phyloP scores from a whole-genome alignment of 2,329 filamentous ascomycete genomes.

The Hymenoscyphus albidus region DNA sequence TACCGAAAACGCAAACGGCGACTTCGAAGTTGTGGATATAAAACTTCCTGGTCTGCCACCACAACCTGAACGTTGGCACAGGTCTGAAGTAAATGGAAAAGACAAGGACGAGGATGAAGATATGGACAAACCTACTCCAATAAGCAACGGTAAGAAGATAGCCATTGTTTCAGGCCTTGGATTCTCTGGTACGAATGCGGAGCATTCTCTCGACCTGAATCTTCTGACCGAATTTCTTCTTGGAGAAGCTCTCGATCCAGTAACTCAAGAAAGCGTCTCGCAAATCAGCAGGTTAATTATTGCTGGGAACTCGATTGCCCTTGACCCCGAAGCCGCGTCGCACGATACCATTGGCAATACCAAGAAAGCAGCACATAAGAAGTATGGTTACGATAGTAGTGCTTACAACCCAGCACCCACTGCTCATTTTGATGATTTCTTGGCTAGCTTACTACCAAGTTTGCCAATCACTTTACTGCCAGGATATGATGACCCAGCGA shows the following conservation, averaged over 20 bases:
- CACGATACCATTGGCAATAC: conserved; percentile 34
- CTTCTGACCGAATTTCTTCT: conserved; percentile 83
- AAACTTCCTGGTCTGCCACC: conserved; percentile 82
- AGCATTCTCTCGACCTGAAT: conserved; percentile 70
- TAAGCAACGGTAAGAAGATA: conserved; percentile 50
- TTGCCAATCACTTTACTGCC: conserved; percentile 88
- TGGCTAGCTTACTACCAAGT: conserved; percentile 75
- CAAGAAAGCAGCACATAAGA: conserved; percentile 53
- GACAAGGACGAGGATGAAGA: conserved; percentile 44
- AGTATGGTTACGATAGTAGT: conserved; percentile 90
- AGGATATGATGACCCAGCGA: conserved; percentile 80
- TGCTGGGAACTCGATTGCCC: conserved; percentile 77
- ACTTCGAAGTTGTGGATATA: conserved; percentile 88
- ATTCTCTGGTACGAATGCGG: conserved; percentile 70
- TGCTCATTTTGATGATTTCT: conserved; percentile 76
- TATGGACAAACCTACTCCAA: conserved; percentile 38
- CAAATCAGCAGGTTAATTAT: conserved; percentile 83
- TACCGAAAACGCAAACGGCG: conserved; percentile 86
- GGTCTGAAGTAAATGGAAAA: conserved; percentile 47
- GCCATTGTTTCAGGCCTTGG: conserved; percentile 86
- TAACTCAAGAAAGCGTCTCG: conserved; percentile 55
- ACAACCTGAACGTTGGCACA: conserved; percentile 76
- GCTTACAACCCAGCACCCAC: conserved; percentile 85
- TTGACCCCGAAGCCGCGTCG: conserved; percentile 27
- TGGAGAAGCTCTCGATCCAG: conserved; percentile 67